Conservation (phyloP, 2,329 filamentous ascomycete species). For the Canariomyces notabilis region DNA sequence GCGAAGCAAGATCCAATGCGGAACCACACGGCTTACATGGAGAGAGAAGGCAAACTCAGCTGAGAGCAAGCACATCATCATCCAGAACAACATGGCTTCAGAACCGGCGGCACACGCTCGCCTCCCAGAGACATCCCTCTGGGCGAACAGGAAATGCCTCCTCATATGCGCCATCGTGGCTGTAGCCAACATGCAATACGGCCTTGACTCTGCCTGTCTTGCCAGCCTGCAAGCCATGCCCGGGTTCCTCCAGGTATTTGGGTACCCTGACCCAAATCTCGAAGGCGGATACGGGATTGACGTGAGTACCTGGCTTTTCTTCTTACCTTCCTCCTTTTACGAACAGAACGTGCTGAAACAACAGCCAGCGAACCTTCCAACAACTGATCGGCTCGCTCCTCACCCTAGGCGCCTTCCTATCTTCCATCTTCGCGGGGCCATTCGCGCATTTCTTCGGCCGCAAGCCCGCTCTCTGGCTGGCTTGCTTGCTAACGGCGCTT, state of each 20-base stretch:
- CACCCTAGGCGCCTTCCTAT: constrained; percentile 46
- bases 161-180: constrained; percentile 42
- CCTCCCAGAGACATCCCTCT: constrained; percentile 32
- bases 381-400: constrained; percentile 48
- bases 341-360: background rate
- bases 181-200: constrained; percentile 48
- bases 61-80: too few relatives aligned
- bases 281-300: constrained; percentile 38
- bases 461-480: constrained; percentile 41
- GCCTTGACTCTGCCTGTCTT: constrained; percentile 43
- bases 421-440: constrained; percentile 41
- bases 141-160: constrained; percentile 41
- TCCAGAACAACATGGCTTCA: too few relatives aligned
- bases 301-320: constrained; percentile 28
- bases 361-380: constrained; percentile 41
- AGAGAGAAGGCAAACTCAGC: too few relatives aligned
- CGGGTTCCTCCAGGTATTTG: constrained; percentile 47
- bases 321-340: background rate
- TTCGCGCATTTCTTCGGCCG: constrained; percentile 46
- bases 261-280: constrained; percentile 37
- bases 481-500: constrained; percentile 40
- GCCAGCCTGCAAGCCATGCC: constrained; percentile 46
- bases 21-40: too few relatives aligned
- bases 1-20: too few relatives aligned
- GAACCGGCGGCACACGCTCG: too few relatives aligned